Percentiles rank a stretch among this genome's conserved stretches.
Conservation (phyloP, 2,329 filamentous ascomycete species). For the Pseudogymnoascus sp. region DNA sequence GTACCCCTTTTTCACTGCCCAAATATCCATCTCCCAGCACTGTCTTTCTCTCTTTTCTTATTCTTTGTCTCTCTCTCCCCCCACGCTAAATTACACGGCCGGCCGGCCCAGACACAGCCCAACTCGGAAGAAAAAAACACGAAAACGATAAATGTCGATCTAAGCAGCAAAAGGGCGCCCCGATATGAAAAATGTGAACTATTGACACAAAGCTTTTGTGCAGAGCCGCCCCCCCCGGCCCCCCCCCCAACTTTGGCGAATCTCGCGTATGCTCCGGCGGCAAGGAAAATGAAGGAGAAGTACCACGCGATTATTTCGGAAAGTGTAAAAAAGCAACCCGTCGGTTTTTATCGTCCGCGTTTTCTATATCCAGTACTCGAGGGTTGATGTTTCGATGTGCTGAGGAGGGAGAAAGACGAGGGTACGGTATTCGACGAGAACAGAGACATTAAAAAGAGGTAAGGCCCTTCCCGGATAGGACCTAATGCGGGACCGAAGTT, state of each 20-base stretch:
- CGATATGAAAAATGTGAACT: constrained; percentile 18
- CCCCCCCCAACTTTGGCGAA: constrained; percentile 1
- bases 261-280: constrained; percentile 17
- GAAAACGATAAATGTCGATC: constrained; percentile 8
- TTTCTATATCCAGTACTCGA: constrained; percentile 16
- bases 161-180: constrained; percentile 5
- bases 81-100: constrained; percentile 25
- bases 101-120: constrained; percentile 22
- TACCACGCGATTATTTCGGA: constrained; percentile 23
- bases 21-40: neutral
- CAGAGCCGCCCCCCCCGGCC: constrained; percentile 12
- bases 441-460: constrained; percentile 14
- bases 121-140: neutral
- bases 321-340: constrained; percentile 23
- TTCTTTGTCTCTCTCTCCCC: neutral
- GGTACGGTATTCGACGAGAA: constrained; percentile 4
- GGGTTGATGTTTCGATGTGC: constrained; percentile 12
- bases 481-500: constrained; percentile 28
- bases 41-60: neutral
- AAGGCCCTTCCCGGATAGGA: constrained; percentile 16
- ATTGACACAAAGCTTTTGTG: constrained; percentile 28
- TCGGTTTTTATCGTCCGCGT: constrained; percentile 16
- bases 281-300: constrained; percentile 21
- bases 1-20: neutral
- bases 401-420: constrained; percentile 2